Base-by-base conservation (phyloP, 2,329 filamentous ascomycete species). In the Cordyceps pruinosa region DNA sequence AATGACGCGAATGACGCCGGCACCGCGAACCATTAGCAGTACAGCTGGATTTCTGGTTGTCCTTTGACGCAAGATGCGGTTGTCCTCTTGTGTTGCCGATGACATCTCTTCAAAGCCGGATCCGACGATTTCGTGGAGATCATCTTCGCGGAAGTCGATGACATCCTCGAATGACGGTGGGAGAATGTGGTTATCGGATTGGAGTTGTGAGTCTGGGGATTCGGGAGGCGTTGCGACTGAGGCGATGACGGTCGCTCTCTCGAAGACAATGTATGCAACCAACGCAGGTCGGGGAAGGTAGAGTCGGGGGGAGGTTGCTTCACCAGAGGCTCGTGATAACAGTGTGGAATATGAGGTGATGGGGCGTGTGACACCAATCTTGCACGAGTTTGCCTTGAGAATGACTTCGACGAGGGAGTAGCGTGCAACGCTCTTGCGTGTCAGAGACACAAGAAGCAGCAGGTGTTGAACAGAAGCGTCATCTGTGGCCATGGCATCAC, bases 181-280 rank as follows among this genome's bases (percentile, higher is more conserved):
- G 23, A 85, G 68, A 13, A 82, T 75, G 64, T 86, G 81, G 37
- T 79, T 86, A 56, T 89, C 86, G 56, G 82, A 75, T 61, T 88
- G 81, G 4, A 95, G 77, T 67, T 96, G 91, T 2, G 84, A 83
- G 51, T 91, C 88, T 8, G 90, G 89, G 2, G 85, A 86, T 44
- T 89, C 84, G 15, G 85, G 82, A 1, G 81, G 77, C 50, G 80
- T 79, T 3, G 81, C 79, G 48, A 96, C 80, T 0, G 91, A 96
- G 8, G 88, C 79, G 26, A 97, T 74, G 21, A 94, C 82, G 26
- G 94, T 79, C 4, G 90, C 89, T 61, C 86, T 83, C 58, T 88
- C 86, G 63, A 97, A 91, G 1, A 93, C 79, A 39, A 94, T 72
- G 67, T 92, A 96, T 7, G 90, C 91, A 25, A 92, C 88, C 41